Conservation (phyloP, 1,139 yeast species). For the Hyphopichia fennica region DNA sequence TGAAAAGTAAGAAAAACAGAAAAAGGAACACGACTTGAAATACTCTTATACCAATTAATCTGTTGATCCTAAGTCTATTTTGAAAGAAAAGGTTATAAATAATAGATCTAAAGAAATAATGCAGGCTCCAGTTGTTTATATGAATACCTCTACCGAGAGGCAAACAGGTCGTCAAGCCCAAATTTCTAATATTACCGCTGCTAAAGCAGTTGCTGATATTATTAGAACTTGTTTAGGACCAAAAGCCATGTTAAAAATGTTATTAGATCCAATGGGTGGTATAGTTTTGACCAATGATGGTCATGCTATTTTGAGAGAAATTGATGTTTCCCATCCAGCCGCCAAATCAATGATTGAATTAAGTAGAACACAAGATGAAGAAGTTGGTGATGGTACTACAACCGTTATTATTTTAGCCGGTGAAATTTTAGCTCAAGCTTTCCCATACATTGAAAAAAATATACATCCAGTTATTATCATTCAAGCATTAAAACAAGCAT, state of each 20-base stretch:
- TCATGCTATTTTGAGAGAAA: slow-evolving; percentile 86
- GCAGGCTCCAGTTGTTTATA: slow-evolving; percentile 54
- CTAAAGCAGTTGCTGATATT: slow-evolving; percentile 97
- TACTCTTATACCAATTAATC: too few relatives aligned
- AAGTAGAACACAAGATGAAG: slow-evolving; percentile 97
- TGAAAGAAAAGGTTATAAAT: too few relatives aligned
- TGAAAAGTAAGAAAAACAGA: slow-evolving; percentile 1
- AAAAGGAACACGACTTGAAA: too few relatives aligned
- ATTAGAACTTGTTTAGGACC: slow-evolving; percentile 99
- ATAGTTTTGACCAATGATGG: slow-evolving; percentile 97
- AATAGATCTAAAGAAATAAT: slow-evolving; percentile 16
- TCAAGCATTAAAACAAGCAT: slow-evolving; percentile 89
- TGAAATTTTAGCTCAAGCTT: slow-evolving; percentile 92
- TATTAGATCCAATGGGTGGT: slow-evolving; percentile 98
- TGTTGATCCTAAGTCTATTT: neutral
- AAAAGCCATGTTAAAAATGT: slow-evolving; percentile 97
- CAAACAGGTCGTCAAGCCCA: slow-evolving; percentile 98
- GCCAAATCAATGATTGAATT: slow-evolving; percentile 98
- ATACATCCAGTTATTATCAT: slow-evolving; percentile 97
- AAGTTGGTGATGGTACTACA: slow-evolving; percentile 98
- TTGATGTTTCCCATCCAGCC: slow-evolving; percentile 95
- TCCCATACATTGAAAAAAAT: slow-evolving; percentile 89
- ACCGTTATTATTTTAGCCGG: slow-evolving; percentile 95
- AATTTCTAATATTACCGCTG: slow-evolving; percentile 94
- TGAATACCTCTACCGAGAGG: slow-evolving; percentile 84